A percentile compares a stretch with the other conserved stretches of the same genome.
Evolutionary conservation across 306 rosid genomes (phyloP).

Genomic region (Cucumis melo): DNA sequence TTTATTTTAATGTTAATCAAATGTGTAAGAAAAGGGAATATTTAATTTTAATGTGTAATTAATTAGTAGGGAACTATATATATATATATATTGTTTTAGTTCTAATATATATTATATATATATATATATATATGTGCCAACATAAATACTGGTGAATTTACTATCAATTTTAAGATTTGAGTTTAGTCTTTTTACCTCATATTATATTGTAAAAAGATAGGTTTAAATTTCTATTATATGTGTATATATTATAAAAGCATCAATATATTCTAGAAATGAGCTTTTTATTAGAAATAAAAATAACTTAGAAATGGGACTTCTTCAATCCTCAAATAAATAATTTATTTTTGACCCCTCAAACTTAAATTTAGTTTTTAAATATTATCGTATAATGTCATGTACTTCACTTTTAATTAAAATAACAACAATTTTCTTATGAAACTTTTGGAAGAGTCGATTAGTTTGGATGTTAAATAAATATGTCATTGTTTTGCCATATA

Average conservation of each 20-base stretch:
- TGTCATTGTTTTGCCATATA: neutral
- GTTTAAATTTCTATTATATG: no score
- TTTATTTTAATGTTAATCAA: no score
- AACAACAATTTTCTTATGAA: neutral
- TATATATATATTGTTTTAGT: neutral
- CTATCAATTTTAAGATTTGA: no score
- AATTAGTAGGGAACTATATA: neutral
- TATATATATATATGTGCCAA: neutral
- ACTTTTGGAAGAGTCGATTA: neutral
- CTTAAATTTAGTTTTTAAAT: neutral
- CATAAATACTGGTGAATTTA: no score
- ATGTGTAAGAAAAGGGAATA: no score
- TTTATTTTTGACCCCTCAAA: neutral
- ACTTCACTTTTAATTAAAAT: neutral
- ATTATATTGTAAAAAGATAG: no score
- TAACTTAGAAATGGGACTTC: neutral
- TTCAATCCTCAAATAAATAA: neutral
- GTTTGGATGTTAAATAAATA: neutral
- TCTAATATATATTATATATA: no score
- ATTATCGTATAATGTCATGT: neutral
- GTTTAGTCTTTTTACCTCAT: no score
- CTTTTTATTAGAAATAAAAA: neutral
- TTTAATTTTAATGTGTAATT: neutral
- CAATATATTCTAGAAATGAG: neutral
- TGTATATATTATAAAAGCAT: no score